Base-by-base conservation (phyloP, 805 yeast species). In the Spathaspora boniae region DNA sequence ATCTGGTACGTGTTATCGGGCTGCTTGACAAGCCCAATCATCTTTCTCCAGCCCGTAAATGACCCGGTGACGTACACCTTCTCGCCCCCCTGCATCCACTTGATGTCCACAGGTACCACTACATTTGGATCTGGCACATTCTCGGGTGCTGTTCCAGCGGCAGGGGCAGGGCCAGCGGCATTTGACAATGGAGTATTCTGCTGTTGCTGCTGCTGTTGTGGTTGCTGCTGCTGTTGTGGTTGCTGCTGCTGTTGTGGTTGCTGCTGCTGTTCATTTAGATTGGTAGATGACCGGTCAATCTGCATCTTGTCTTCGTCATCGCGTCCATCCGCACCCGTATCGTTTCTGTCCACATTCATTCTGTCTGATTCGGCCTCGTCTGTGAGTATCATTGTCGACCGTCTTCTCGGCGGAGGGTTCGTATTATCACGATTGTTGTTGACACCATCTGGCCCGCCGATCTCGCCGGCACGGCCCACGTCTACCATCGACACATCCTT, bases 1-100 rank as follows among this genome's bases (percentile, higher is more conserved):
- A 86, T 82, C 29, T 78, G 68, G 49, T 82, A 81, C 25, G 70
- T 67, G 16, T 72, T 71, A 47, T 79, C 78, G 7, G 50, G 68
- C 61, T 58, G 76, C 58, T 66, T 68, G 20, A 72, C 72, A 49
- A 93, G 66, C 26, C 95, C 95, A 53, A 91, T 89, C 98, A 93
- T 91, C 61, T 89, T 91, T 47, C 96, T 72, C 98, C 98, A 93
- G 3, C 96, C 96, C 0, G 98, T 93, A 62, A 91, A 91, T 1
- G 97, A 85, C 33, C 98, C 98, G 23, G 97, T 93, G 9, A 91
- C 96, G 57, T 88, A 93, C 2, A 93, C 98, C 50, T 85, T 85
- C 33, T 76, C 76, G 42, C 98, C 98, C n/a, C 98, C 98, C 59
- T 91, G 96, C 12, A 79, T 80, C 98, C 98, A 91, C 45, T 78